Base-by-base conservation (phyloP, 2,329 filamentous ascomycete genomes). In the Apiospora hydei region DNA sequence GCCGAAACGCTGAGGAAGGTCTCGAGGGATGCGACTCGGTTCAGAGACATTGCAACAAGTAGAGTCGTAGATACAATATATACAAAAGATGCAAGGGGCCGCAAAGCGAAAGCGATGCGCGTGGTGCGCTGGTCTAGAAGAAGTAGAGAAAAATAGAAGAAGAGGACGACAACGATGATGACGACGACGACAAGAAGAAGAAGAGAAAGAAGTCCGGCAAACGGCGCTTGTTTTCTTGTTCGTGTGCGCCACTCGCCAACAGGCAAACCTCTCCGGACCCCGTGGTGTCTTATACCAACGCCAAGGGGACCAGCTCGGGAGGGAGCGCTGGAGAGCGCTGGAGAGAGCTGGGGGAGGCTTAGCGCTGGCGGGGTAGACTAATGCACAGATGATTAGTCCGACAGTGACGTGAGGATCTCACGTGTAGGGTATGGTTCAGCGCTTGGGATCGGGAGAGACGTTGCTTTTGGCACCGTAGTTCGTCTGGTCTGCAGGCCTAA, bases 11-110 rank as follows among this genome's bases (percentile, higher is more conserved):
- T 82, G 71, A 85, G 80, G 74, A 89, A 86, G 30, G 87, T 88
- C 80, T 89, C 87, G 73, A 89, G 82, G 68, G 87, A 88, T 26
- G 82, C 82, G 43, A 89, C 83, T 30, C 87, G 86, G 74, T 88
- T 85, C 71, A 89, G 78, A 76, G 87, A 88, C 87, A 89, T 89
- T 74, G 51, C 66, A 6, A 26, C 38, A 14, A 14, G 16, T 61
- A 13, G 18, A 24, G 34, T 41, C 34, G 34, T 30, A 30, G 26
- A 30, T 30, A 30, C 3, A 30, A 30, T 26, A 10, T 0, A 18
- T 21, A 67, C n/a, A 16, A 44, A 30, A 46, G 10, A 7, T 38
- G 53, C 53, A 14, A 61, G 38, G 30, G 21, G 30, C 7, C 6
- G 18, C 30, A 38, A 18, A 61, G 16, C 30, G 38, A 64, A 41